Conservation (phyloP, 352 stramenopile species). For the Hyaloperonospora arabidopsidis region DNA sequence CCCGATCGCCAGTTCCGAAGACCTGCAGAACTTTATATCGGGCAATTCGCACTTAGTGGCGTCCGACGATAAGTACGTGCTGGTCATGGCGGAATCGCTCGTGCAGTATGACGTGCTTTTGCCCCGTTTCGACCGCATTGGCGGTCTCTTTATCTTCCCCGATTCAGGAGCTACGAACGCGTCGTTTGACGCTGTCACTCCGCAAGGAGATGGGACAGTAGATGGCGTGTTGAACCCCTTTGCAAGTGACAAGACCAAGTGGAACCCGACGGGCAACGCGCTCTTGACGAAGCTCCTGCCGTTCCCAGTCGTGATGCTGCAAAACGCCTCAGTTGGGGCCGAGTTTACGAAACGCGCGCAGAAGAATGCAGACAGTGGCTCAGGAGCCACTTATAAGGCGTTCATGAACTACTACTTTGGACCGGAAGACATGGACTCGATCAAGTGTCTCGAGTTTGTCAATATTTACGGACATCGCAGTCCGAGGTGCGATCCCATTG, state of each 20-base stretch:
- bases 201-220: slow-evolving; percentile 52
- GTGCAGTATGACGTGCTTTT: slow-evolving; percentile 33
- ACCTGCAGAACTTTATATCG: slow-evolving; percentile 39
- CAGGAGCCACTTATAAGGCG: slow-evolving; percentile 55
- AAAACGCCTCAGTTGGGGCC: slow-evolving; percentile 28
- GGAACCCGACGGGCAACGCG: slow-evolving; percentile 53
- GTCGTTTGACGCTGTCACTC: slow-evolving; percentile 42
- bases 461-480: slow-evolving; percentile 62
- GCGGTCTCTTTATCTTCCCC: slow-evolving; percentile 57
- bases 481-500: slow-evolving; percentile 72
- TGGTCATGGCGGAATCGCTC: slow-evolving; percentile 63
- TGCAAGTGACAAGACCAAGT: slow-evolving; percentile 38
- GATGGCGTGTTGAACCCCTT: slow-evolving; percentile 72
- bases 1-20: slow-evolving; percentile 33
- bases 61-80: slow-evolving; percentile 36
- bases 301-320: slow-evolving; percentile 65
- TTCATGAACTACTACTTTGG: slow-evolving; percentile 85
- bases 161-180: slow-evolving; percentile 29
- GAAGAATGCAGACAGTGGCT: slow-evolving; percentile 40
- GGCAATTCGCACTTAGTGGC: slow-evolving; percentile 21
- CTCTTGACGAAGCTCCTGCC: slow-evolving; percentile 36
- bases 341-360: slow-evolving; percentile 47
- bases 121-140: slow-evolving; percentile 31
- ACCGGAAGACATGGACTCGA: slow-evolving; percentile 59
- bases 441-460: slow-evolving; percentile 61